These are phyloP conservation scores for Pseudozyma sp. DNA, from an alignment of 1,284 basidiomycete species.

Conservation along the genomic window DNA sequence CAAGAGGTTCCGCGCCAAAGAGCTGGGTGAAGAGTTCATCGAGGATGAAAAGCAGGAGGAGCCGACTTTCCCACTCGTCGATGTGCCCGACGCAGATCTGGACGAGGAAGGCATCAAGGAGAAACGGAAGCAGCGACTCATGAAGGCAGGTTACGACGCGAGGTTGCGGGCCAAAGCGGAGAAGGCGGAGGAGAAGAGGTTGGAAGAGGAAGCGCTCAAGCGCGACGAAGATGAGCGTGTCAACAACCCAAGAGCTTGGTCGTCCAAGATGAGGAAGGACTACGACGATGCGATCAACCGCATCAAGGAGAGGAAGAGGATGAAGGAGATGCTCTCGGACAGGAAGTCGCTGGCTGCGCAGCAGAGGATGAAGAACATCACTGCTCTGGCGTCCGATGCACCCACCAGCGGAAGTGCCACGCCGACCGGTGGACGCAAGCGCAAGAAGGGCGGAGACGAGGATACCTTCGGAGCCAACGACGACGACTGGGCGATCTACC, in stretches of 20 bases:
- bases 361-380: conserved; percentile 96
- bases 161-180: conserved; percentile 85
- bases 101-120: conserved; percentile 94
- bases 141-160: conserved; percentile 96
- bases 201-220: conserved; percentile 74
- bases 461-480: conserved; percentile 96
- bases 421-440: conserved; percentile 35
- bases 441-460: conserved; percentile 72
- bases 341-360: conserved; percentile 95
- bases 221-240: conserved; percentile 83
- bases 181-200: conserved; percentile 80
- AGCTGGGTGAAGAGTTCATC: conserved; percentile 71
- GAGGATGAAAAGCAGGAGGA: conserved; percentile 76
- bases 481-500: conserved; percentile 97
- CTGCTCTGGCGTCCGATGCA: conserved; percentile 81
- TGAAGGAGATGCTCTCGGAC: conserved; percentile 85
- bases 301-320: conserved; percentile 85
- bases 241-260: conserved; percentile 62
- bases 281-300: conserved; percentile 76
- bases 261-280: conserved; percentile 51
- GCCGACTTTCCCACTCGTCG: conserved; percentile 85
- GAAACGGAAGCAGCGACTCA: conserved; percentile 89
- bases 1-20: conserved; percentile 79
- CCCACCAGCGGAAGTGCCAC: conserved; percentile 38
- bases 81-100: conserved; percentile 90